phyloP scores from a whole-genome alignment of 345 rosid species.

The Noccaea bulbosa region DNA sequence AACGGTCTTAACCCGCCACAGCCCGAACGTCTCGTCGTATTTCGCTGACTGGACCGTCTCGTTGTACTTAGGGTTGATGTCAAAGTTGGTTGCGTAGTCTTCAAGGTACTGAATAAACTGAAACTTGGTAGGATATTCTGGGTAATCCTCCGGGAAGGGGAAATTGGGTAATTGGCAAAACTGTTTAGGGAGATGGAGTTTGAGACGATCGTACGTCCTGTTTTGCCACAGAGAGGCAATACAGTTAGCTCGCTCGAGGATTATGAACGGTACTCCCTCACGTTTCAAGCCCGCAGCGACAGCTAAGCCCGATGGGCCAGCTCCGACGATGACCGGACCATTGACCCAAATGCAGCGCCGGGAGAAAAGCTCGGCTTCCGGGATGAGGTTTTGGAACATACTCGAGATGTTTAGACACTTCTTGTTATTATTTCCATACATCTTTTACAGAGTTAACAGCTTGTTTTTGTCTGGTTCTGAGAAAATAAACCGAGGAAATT shows the following conservation, averaged over 20 bases:
- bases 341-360: conserved; percentile 79
- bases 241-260: conserved; percentile 77
- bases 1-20: conserved; percentile 74
- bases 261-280: conserved; percentile 76
- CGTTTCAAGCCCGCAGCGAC: conserved; percentile 66
- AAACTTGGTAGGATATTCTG: conserved; percentile 73
- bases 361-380: conserved; percentile 45
- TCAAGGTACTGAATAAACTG: conserved; percentile 79
- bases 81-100: conserved; percentile 63
- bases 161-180: conserved; percentile 71
- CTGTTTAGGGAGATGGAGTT: conserved; percentile 87
- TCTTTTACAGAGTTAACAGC: conserved; percentile 27
- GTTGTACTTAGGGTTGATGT: conserved; percentile 64
- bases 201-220: conserved; percentile 79
- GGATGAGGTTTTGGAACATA: conserved; percentile 48
- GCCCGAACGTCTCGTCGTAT: conserved; percentile 63
- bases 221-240: conserved; percentile 91
- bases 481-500: background rate
- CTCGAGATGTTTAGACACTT: conserved; percentile 49
- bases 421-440: conserved; percentile 38
- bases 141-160: conserved; percentile 70
- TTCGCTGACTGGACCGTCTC: conserved; percentile 75
- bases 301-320: conserved; percentile 85
- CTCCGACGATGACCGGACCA: conserved; percentile 89
- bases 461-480: conserved; percentile 24